Conservation (phyloP, 2,329 filamentous ascomycete genomes). For the Penicillium capsulatum region DNA sequence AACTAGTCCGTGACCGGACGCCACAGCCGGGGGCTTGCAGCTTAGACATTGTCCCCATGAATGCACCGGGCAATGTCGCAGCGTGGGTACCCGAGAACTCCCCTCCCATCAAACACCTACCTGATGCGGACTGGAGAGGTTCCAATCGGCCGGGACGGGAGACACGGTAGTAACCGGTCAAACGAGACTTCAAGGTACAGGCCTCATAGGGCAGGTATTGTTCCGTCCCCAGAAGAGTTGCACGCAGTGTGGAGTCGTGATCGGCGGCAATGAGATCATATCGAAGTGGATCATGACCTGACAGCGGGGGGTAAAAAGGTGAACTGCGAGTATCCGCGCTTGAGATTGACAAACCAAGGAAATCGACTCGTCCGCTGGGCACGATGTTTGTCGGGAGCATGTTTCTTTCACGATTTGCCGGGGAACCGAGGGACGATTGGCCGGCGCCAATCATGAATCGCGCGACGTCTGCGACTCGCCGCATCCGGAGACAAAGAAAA, state of each 20-base stretch:
- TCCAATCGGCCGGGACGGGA: conserved; percentile 6
- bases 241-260: conserved; percentile 7
- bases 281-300: not conserved
- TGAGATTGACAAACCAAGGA: not conserved
- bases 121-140: conserved; percentile 14
- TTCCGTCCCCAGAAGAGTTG: conserved; percentile 9
- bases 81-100: no score
- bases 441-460: conserved; percentile 7
- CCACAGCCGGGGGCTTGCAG: conserved; percentile 20
- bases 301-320: not conserved
- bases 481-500: conserved; percentile 27
- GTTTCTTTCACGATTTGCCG: conserved; percentile 6
- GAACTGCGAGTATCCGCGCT: no score
- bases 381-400: conserved; percentile 4
- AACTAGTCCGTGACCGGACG: conserved; percentile 9
- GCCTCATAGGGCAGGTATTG: conserved; percentile 9
- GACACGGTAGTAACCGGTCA: conserved; percentile 16
- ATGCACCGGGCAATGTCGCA: not conserved
- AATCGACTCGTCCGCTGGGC: not conserved
- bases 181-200: not conserved
- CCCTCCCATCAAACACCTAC: conserved; percentile 13
- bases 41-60: conserved; percentile 20
- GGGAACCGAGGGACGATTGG: conserved; percentile 12
- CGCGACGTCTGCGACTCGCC: conserved; percentile 14
- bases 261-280: conserved; percentile 17